Evolutionary conservation across 2,329 filamentous ascomycete genomes (phyloP).

Genomic region (Botrytis aclada): DNA sequence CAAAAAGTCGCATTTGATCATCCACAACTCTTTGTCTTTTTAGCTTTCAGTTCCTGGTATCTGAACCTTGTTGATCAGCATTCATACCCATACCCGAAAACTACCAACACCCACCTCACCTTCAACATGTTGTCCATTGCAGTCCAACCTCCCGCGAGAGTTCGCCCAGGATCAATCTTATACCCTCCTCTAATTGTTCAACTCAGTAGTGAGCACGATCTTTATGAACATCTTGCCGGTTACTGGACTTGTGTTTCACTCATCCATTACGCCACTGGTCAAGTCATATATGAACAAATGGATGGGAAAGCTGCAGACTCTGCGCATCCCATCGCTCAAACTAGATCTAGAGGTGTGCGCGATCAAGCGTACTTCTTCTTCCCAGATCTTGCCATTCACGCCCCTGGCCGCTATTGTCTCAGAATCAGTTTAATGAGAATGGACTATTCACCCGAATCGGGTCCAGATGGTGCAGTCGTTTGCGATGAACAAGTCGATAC

Average conservation of each 20-base stretch:
- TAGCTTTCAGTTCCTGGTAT: constrained; percentile 1
- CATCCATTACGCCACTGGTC: constrained; percentile 30
- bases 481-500: constrained; percentile 33
- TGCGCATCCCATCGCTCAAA: constrained; percentile 32
- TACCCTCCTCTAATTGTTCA: constrained; percentile 34
- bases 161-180: constrained; percentile 28
- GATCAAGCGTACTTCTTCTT: constrained; percentile 37
- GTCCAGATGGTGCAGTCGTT: constrained; percentile 27
- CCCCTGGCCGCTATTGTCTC: constrained; percentile 34
- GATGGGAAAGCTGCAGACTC: constrained; percentile 34
- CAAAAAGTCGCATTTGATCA: background rate
- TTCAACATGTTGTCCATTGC: constrained; percentile 24
- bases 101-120: background rate
- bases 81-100: background rate
- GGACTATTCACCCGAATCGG: constrained; percentile 30
- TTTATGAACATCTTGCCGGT: constrained; percentile 32
- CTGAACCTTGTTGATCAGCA: background rate
- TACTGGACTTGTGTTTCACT: constrained; percentile 35
- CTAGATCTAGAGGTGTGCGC: constrained; percentile 15
- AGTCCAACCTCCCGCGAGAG: constrained; percentile 33
- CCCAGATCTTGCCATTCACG: constrained; percentile 33
- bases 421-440: constrained; percentile 35
- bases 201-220: constrained; percentile 30
- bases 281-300: constrained; percentile 31
- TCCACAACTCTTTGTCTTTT: background rate